A percentile compares a stretch with the other conserved stretches of the same genome.
phyloP scores from a whole-genome alignment of 1,284 basidiomycete genomes.

The Tylopilus sp. region DNA sequence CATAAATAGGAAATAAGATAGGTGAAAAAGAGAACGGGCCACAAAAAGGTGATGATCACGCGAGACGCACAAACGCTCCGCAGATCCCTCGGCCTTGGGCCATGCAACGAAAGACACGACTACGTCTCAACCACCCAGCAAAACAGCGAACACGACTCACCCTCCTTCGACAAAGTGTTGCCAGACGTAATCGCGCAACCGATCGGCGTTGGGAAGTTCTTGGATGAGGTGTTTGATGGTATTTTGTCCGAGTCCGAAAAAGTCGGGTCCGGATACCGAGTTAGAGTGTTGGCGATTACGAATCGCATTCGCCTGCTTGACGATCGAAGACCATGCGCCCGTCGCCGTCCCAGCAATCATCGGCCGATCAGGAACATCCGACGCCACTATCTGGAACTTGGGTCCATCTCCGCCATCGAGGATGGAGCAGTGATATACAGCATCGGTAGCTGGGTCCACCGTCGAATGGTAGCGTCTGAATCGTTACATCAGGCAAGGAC shows the following conservation, averaged over 20 bases:
- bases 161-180: slow-evolving; percentile 78
- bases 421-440: slow-evolving; percentile 77
- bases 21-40: slow-evolving; percentile 22
- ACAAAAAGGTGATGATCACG: slow-evolving; percentile 16
- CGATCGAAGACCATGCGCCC: slow-evolving; percentile 77
- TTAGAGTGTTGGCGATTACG: slow-evolving; percentile 76
- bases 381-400: slow-evolving; percentile 74
- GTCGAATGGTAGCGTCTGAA: slow-evolving; percentile 72
- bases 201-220: slow-evolving; percentile 65
- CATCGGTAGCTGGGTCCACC: slow-evolving; percentile 57
- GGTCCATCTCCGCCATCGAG: slow-evolving; percentile 77
- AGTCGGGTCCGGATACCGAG: slow-evolving; percentile 79
- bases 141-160: slow-evolving; percentile 43
- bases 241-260: slow-evolving; percentile 79
- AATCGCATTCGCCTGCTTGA: slow-evolving; percentile 72
- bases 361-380: slow-evolving; percentile 61
- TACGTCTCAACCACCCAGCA: slow-evolving; percentile 8
- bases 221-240: slow-evolving; percentile 83
- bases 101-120: slow-evolving; percentile 8
- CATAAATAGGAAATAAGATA: slow-evolving; percentile 31
- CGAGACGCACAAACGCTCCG: slow-evolving; percentile 7
- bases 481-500: slow-evolving; percentile 10
- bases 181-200: slow-evolving; percentile 75
- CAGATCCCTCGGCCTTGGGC: slow-evolving; percentile 11
- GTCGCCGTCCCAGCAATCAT: slow-evolving; percentile 80